Conservation (phyloP, 1,284 basidiomycete genomes). For the Puccinia triticina region DNA sequence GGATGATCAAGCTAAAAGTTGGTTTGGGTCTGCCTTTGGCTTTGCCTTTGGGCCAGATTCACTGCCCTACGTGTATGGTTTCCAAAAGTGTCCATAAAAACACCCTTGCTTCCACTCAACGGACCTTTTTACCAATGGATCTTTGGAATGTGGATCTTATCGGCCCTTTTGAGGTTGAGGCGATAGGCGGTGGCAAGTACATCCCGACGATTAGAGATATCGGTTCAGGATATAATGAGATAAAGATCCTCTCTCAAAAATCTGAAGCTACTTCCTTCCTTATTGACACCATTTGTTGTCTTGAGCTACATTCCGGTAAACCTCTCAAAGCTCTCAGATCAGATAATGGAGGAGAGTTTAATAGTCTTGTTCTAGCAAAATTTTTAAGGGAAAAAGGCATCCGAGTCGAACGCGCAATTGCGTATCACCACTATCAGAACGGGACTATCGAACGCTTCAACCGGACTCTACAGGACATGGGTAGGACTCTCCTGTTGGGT, state of each 20-base stretch:
- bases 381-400: conserved; percentile 3
- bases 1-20: neutral
- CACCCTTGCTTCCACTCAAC: neutral
- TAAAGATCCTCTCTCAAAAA: neutral
- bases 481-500: neutral
- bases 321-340: neutral
- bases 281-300: neutral
- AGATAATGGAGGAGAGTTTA: neutral
- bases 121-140: neutral
- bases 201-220: neutral
- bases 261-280: neutral
- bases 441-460: conserved; percentile 11
- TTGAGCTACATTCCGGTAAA: neutral
- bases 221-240: neutral
- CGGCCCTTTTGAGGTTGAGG: conserved; percentile 10
- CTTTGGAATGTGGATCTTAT: neutral
- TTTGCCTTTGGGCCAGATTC: neutral
- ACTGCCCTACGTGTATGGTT: neutral
- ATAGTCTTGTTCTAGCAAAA: neutral
- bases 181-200: conserved; percentile 1
- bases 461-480: conserved; percentile 15
- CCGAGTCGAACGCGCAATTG: neutral
- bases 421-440: conserved; percentile 24
- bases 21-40: neutral
- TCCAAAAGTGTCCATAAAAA: neutral